phyloP scores from a whole-genome alignment of 2,329 filamentous ascomycete genomes.

The Xylaria polymorpha region DNA sequence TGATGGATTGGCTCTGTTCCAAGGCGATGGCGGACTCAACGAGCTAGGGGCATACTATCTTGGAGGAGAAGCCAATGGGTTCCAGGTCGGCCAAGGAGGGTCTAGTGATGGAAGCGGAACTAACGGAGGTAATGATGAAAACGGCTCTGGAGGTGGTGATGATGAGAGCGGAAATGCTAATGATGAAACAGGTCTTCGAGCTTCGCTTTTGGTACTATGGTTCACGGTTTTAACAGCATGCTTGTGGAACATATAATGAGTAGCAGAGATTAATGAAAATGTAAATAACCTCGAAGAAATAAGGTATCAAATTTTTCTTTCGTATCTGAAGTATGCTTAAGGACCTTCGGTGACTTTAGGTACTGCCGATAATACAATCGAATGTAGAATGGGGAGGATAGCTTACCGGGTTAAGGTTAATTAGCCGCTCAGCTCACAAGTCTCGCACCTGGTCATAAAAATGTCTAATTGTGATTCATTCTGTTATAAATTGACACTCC shows the following conservation, averaged over 20 bases:
- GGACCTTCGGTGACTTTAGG: not conserved
- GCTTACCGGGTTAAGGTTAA: not conserved
- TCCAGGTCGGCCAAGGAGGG: slow-evolving; percentile 49
- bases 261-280: not conserved
- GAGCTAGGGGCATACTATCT: slow-evolving; percentile 55
- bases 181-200: slow-evolving; percentile 30
- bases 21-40: slow-evolving; percentile 53
- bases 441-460: not conserved
- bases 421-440: not conserved
- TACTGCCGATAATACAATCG: not conserved
- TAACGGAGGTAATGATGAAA: slow-evolving; percentile 33
- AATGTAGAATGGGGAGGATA: not conserved
- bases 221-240: slow-evolving; percentile 8
- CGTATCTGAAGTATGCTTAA: not conserved
- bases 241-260: slow-evolving; percentile 22
- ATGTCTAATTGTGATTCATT: not conserved
- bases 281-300: not conserved
- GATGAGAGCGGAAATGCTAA: slow-evolving; percentile 37
- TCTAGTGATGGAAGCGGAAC: slow-evolving; percentile 21
- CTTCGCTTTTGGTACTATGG: slow-evolving; percentile 23
- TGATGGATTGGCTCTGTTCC: slow-evolving; percentile 53
- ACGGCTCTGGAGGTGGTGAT: slow-evolving; percentile 10
- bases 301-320: not conserved
- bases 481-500: not conserved
- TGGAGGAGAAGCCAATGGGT: slow-evolving; percentile 54